Base-by-base conservation (phyloP, 148 eudicot genomes). In the Cornus suecica region DNA sequence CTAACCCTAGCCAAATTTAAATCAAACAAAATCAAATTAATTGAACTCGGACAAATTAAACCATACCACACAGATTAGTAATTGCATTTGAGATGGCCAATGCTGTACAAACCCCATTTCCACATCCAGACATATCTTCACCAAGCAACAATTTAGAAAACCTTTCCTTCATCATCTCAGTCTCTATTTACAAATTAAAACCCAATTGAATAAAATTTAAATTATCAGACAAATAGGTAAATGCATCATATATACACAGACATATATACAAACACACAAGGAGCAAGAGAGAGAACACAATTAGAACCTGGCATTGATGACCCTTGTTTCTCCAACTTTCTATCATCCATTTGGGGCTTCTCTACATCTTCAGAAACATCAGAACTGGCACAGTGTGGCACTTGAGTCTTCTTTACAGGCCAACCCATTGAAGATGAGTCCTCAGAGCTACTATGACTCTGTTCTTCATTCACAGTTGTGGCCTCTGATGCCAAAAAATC, bases 121-220 rank as follows among this genome's bases (percentile, higher is more conserved):
- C 95, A 78, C 84, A 84, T 68, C 95, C 95, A 70, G 97, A 93
- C 97, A 93, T 90, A 73, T 93, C 97, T 76, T 92, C 97, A 66
- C 97, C 97, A 63, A 90, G 90, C 83, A 92, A 72, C 89, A 92
- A 77, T 72, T 93, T 93, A 14, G 95, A 83, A 82, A 93, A 93
- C 77, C 93, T 89, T 62, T 93, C 95, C 77, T 89, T 93, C 93
- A 92, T 89, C 93, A 90, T 84, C 71, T 90, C 89, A 83, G 83
- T 83, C 74, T 92, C 97, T 92, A 78, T 25, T 34, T 25, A 41
- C n/a, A n/a, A n/a, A n/a, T n/a, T n/a, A 56, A 77, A 34, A 14
- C 58, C 62, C 78, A 75, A 20, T n/a, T 30, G 11, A 76, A 18
- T 65, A 34, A 60, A 71, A 30, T 25, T 28, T 20, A 45, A 51